These are phyloP conservation scores for Rhizophagus clarus DNA, from an alignment of 192 early-diverging fungal genomes.

Conservation along the genomic window DNA sequence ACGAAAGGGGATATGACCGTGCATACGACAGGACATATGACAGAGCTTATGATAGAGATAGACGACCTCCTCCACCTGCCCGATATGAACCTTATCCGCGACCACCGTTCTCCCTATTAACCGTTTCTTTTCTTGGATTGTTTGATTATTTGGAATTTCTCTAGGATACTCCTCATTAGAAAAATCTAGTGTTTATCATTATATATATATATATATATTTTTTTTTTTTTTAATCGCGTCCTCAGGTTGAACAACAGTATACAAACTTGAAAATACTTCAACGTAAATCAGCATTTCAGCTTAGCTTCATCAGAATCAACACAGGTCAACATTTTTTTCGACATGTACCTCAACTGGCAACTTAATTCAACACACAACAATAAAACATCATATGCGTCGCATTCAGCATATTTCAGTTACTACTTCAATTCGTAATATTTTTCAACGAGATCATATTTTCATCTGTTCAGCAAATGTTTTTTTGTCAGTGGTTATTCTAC, in stretches of 20 bases:
- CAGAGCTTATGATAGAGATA: slow-evolving; percentile 32
- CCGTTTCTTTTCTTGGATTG: neutral
- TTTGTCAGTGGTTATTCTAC: neutral
- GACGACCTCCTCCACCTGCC: slow-evolving; percentile 22
- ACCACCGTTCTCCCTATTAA: slow-evolving; percentile 33
- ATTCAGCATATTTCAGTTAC: slow-evolving; percentile 28
- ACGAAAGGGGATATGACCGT: slow-evolving; percentile 30
- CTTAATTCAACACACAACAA: slow-evolving; percentile 28
- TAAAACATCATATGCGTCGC: slow-evolving; percentile 30
- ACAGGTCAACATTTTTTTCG: slow-evolving; percentile 29
- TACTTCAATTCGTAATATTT: slow-evolving; percentile 1
- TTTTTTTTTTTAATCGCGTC: slow-evolving; percentile 11
- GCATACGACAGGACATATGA: slow-evolving; percentile 28
- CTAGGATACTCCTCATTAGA: slow-evolving; percentile 9
- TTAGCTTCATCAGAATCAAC: slow-evolving; percentile 31
- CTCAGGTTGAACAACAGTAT: slow-evolving; percentile 12
- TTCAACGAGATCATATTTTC: neutral
- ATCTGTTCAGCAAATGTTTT: neutral
- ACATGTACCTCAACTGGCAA: slow-evolving; percentile 31
- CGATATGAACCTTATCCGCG: slow-evolving; percentile 29
- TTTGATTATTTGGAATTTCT: slow-evolving; percentile 1
- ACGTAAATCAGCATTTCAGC: slow-evolving; percentile 12
- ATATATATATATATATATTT: slow-evolving; percentile 17
- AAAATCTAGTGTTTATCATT: slow-evolving; percentile 12
- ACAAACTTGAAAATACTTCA: slow-evolving; percentile 5